Conservation (phyloP, 495 filamentous ascomycete species). For the Lophiotrema nucula region DNA sequence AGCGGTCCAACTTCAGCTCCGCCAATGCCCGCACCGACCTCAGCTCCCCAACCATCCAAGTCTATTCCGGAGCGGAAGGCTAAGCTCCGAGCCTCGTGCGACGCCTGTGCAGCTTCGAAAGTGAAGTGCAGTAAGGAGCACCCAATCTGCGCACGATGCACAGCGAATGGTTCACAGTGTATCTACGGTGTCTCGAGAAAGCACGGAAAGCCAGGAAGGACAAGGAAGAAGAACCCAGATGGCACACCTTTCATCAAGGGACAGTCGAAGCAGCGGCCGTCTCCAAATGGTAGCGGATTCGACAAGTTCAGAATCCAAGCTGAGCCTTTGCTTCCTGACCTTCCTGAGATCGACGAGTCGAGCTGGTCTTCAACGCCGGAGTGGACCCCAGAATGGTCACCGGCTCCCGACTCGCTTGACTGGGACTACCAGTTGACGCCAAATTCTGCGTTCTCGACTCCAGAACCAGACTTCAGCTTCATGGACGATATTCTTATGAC, state of each 20-base stretch:
- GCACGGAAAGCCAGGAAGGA: conserved; percentile 35
- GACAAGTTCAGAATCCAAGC: conserved; percentile 20
- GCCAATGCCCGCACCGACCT: conserved; percentile 1
- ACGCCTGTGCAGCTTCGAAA: conserved; percentile 38
- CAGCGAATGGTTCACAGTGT: conserved; percentile 27
- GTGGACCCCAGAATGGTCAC: conserved; percentile 22
- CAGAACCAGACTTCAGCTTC: conserved; percentile 16
- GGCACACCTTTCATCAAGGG: conserved; percentile 19
- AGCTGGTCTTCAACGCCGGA: conserved; percentile 15
- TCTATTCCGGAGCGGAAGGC: conserved; percentile 33
- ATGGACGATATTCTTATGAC: conserved; percentile 16
- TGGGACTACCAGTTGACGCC: conserved; percentile 18
- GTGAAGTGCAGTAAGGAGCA: conserved; percentile 41
- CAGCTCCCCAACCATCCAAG: conserved; percentile 9
- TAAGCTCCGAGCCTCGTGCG: conserved; percentile 39
- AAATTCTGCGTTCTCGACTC: conserved; percentile 4
- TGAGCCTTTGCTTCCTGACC: conserved; percentile 10
- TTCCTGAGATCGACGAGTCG: conserved; percentile 11
- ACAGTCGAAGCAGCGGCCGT: conserved; percentile 18
- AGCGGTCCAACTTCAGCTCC: not conserved
- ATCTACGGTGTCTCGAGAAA: conserved; percentile 36
- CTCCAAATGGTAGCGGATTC: conserved; percentile 21
- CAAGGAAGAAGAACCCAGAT: conserved; percentile 27
- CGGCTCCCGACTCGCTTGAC: conserved; percentile 14
- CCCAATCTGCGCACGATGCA: conserved; percentile 35